Evolutionary conservation across 306 rosid species (phyloP), one percentile per base, ranked within the genome.

Genomic region (Corylus avellana): DNA sequence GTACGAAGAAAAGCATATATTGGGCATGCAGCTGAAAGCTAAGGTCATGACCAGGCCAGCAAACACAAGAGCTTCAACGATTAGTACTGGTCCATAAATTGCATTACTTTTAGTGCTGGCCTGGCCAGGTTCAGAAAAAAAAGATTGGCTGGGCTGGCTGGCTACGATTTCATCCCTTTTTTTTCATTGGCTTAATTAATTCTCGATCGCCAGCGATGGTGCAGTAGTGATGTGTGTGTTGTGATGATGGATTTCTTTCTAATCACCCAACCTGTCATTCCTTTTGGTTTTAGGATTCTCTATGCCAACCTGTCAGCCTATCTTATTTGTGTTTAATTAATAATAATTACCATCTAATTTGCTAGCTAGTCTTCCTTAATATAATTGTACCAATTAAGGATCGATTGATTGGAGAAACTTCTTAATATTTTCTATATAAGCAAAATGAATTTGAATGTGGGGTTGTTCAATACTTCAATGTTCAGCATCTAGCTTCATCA

Each of bases 221-320:
- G 70, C 70, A 6, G 70, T 12, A 29, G n/a, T 32, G 44, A 55
- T n/a, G 22, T 8, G 72, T 8, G 27, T 9, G 39, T 10, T 39
- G 18, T 18, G 72, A 64, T 64, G 35, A 56, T n/a, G 27, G 29
- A 22, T 59, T 25, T 59, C 66, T 12, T 32, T 32, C 67, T 63
- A 5, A 32, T 63, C 70, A 44, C 32, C 77, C 47, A 58, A 70
- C 53, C 61, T 72, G 66, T 55, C 74, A 80, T 66, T 75, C 66
- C 47, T 53, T 77, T 78, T 10, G 13, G 44, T 48, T 75, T 84
- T 57, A 18, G 75, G 49, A 71, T 72, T 53, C 70, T 71, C 69
- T 79, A 49, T 37, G 69, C 76, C 83, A 83, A 72, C 77, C 82
- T 80, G 78, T 81, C 85, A 83, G 57, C 67, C 85, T 77, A 42